Conservation (phyloP, 2,329 filamentous ascomycete species). For the Ophidiomyces ophidiicola region DNA sequence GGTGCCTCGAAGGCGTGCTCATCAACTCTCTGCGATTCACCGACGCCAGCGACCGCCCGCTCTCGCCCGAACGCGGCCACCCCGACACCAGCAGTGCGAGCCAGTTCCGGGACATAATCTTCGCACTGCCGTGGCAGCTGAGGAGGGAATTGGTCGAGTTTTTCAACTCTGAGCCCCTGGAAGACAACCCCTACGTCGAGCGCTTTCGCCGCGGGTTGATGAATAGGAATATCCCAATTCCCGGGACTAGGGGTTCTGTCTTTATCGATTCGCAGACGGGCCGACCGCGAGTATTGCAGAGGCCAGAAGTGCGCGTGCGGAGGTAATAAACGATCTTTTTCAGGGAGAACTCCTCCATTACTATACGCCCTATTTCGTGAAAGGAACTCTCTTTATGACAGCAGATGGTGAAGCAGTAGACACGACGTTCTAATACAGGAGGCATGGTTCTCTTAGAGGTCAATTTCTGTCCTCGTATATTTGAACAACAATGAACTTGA, state of each 20-base stretch:
- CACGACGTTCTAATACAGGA: too few species aligned
- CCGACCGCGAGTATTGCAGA: background rate
- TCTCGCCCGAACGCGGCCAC: background rate
- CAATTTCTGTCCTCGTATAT: too few species aligned
- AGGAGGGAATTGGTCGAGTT: slow-evolving; percentile 1
- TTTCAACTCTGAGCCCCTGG: slow-evolving; percentile 3
- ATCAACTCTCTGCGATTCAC: slow-evolving; percentile 3
- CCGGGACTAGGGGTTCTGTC: background rate
- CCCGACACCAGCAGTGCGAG: background rate
- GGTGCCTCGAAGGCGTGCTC: slow-evolving; percentile 4
- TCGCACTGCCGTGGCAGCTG: background rate
- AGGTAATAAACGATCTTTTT: too few species aligned
- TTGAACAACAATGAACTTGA: too few species aligned
- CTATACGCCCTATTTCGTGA: too few species aligned
- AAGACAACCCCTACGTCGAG: slow-evolving; percentile 3
- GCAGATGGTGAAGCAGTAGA: too few species aligned
- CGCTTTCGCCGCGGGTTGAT: slow-evolving; percentile 1
- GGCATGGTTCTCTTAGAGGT: too few species aligned
- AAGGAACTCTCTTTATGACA: too few species aligned
- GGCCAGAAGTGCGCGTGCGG: background rate
- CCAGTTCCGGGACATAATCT: background rate
- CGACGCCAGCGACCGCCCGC: background rate
- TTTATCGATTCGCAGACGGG: slow-evolving; percentile 7
- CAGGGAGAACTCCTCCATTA: too few species aligned
- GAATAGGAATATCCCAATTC: slow-evolving; percentile 6